Evolutionary conservation across 495 filamentous ascomycete species (phyloP), one percentile per base, ranked within the genome.

Genomic region (Diplogelasinospora grovesii): DNA sequence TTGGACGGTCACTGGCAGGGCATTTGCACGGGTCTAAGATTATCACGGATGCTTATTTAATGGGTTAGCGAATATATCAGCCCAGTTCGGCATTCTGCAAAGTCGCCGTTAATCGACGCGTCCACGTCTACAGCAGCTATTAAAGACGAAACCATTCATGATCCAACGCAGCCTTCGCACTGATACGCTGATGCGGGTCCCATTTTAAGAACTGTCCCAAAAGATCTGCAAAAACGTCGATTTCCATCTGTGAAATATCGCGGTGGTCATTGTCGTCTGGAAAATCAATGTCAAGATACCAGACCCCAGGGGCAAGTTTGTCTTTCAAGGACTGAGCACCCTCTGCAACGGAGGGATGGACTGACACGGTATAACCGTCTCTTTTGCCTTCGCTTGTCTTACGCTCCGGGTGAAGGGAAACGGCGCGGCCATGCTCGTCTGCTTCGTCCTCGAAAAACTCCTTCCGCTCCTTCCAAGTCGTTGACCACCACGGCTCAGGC

Each of bases 401-500:
- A 3, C 26, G 14, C 26, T 13, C 26, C 26, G 10, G 39, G 10
- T 30, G 11, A 22, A 8, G 23, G 21, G 14, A 23, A 22, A 36
- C 18, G 10, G 41, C 22, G 23, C 36, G 15, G 34, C 45, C 41
- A 27, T 25, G 21, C 21, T 37, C 34, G 19, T 46, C 45, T 5
- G 30, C 43, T 9, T 51, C 43, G 8, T 58, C 50, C 5, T 52
- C 33, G 22, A 60, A 57, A 15, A 26, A 53, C 6, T 20, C 9
- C 11, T 31, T 21, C 4, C 55, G 37, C 5, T 24, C 26, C 13
- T 50, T 45, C 57, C 60, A 63, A 5, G 43, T 49, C 16, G 46
- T 41, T 7, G 49, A 53, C 60, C 55, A 64, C 58, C 56, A 61
- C 2, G 46, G 60, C 28, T 60, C 58, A 2, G 53, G 53, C 15